Conservation (phyloP, 192 early-diverging fungal genomes). For the Coemansia sp. region DNA sequence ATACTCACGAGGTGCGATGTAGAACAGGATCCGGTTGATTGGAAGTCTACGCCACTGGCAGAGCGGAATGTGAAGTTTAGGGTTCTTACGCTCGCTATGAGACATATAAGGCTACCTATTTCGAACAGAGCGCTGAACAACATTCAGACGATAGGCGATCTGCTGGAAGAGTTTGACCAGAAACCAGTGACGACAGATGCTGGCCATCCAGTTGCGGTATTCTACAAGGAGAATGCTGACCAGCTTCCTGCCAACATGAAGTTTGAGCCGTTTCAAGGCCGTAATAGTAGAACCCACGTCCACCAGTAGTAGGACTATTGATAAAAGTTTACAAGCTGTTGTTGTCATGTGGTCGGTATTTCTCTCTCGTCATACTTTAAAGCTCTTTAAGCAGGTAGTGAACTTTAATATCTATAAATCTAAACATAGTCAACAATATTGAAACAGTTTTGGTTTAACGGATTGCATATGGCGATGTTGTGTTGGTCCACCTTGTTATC, state of each 20-base stretch:
- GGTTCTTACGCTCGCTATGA: conserved; percentile 44
- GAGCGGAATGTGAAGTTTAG: conserved; percentile 34
- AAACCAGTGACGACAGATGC: conserved; percentile 42
- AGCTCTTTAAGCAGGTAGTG: background rate
- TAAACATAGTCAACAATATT: conserved; percentile 5
- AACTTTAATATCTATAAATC: background rate
- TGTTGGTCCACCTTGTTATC: conserved; percentile 52
- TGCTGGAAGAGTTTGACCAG: conserved; percentile 30
- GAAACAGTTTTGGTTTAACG: conserved; percentile 8
- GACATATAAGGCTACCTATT: conserved; percentile 29
- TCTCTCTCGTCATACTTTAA: background rate
- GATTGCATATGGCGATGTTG: conserved; percentile 33
- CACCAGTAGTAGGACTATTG: conserved; percentile 25
- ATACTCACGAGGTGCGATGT: conserved; percentile 20
- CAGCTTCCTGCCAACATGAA: conserved; percentile 51
- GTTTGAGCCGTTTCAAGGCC: conserved; percentile 48
- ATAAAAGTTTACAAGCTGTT: background rate
- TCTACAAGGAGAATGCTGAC: conserved; percentile 21
- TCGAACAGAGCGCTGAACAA: conserved; percentile 48
- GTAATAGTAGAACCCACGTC: conserved; percentile 42
- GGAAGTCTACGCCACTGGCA: conserved; percentile 38
- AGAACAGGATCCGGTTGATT: conserved; percentile 19
- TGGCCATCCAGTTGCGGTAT: conserved; percentile 45
- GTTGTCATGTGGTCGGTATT: no score
- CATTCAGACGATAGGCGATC: conserved; percentile 40